Percentiles rank a stretch among this genome's conserved stretches.
Evolutionary conservation across 2,329 filamentous ascomycete species (phyloP).

Genomic region (Microsporum audouinii): DNA sequence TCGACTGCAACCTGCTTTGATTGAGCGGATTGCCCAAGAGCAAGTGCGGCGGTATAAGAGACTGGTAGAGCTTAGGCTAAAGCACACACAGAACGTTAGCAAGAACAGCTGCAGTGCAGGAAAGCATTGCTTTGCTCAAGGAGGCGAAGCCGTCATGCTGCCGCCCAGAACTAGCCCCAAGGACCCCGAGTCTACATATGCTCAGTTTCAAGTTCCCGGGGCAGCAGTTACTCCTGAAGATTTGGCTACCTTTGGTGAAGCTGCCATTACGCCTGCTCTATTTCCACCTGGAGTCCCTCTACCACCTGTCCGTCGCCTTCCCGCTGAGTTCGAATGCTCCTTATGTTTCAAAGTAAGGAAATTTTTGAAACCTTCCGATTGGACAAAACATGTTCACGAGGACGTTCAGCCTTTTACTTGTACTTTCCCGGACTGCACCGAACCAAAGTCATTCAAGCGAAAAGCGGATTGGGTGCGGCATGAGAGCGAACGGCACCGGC

Average conservation of each 20-base stretch:
- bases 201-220: constrained; percentile 45
- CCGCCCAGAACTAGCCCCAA: constrained; percentile 44
- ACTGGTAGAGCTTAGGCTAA: constrained; percentile 57
- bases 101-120: constrained; percentile 49
- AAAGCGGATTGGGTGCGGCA: constrained; percentile 95
- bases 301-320: constrained; percentile 64
- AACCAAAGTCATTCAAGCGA: constrained; percentile 84
- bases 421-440: constrained; percentile 70
- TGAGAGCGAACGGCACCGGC: constrained; percentile 81
- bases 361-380: constrained; percentile 84
- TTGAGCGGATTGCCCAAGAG: constrained; percentile 72
- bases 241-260: constrained; percentile 54
- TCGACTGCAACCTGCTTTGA: constrained; percentile 53
- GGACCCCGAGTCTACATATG: constrained; percentile 46
- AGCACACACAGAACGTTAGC: constrained; percentile 53
- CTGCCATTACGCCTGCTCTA: constrained; percentile 56
- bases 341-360: constrained; percentile 77
- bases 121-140: constrained; percentile 52
- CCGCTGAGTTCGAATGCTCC: constrained; percentile 80
- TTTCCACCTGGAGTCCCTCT: constrained; percentile 73
- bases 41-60: constrained; percentile 69
- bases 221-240: constrained; percentile 52
- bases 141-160: constrained; percentile 53
- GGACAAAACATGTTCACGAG: constrained; percentile 93
- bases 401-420: constrained; percentile 90